phyloP scores from a whole-genome alignment of 805 yeast species.

The Scheffersomyces stipitis region DNA sequence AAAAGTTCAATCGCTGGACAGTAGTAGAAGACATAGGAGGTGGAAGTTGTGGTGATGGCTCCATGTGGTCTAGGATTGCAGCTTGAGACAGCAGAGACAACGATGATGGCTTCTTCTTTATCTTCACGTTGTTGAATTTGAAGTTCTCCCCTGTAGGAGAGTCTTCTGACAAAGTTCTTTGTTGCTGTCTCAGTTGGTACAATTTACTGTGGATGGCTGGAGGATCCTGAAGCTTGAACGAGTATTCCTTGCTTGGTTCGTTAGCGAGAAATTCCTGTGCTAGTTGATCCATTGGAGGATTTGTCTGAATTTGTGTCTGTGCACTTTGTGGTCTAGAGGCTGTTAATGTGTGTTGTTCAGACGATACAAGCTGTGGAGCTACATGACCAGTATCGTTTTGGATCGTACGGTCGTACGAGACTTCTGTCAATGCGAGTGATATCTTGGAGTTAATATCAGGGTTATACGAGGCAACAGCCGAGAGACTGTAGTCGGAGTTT shows the following conservation, averaged over 20 bases:
- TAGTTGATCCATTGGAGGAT: background rate
- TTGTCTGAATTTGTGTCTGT: background rate
- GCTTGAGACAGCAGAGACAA: constrained; percentile 22
- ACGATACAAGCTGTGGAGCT: constrained; percentile 12
- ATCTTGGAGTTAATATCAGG: constrained; percentile 8
- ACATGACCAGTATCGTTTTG: no score
- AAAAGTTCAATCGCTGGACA: constrained; percentile 23
- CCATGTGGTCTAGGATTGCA: constrained; percentile 14
- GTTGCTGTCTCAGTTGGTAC: no score
- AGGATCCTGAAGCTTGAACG: constrained; percentile 15
- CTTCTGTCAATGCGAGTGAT: constrained; percentile 13
- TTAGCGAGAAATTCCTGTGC: background rate
- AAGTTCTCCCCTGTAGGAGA: no score
- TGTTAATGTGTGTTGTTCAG: constrained; percentile 4
- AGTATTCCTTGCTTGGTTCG: background rate
- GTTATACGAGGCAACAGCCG: constrained; percentile 3
- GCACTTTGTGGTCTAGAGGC: constrained; percentile 9
- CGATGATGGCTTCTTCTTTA: no score
- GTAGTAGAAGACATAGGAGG: constrained; percentile 30
- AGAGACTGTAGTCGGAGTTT: background rate
- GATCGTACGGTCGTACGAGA: constrained; percentile 13
- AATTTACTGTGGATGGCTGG: constrained; percentile 11
- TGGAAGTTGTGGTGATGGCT: constrained; percentile 39
- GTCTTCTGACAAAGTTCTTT: no score
- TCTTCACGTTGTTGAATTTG: constrained; percentile 17